A percentile compares a stretch with the other conserved stretches of the same genome.
phyloP scores from a whole-genome alignment of 768 basidiomycete species.

The Agaricus subrufescens region DNA sequence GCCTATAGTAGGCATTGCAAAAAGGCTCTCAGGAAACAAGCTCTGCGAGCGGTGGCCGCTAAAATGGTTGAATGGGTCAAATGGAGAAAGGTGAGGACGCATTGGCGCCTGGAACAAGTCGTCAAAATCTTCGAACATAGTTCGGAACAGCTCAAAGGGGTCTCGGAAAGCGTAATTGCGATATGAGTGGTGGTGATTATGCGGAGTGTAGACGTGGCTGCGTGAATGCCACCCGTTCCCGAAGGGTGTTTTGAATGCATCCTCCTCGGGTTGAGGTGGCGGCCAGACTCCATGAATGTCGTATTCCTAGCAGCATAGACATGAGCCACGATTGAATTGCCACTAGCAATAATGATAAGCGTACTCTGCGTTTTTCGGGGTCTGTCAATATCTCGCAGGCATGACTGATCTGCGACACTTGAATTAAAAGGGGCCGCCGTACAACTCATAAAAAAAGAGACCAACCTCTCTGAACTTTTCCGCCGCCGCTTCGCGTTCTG shows the following conservation, averaged over 20 bases:
- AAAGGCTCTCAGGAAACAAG: neutral
- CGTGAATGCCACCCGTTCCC: slow-evolving; percentile 7
- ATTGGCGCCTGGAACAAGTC: slow-evolving; percentile 19
- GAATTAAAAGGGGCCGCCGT: neutral
- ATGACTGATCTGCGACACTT: slow-evolving; percentile 53
- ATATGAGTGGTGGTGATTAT: slow-evolving; percentile 23
- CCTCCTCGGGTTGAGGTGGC: slow-evolving; percentile 40
- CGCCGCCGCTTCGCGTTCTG: slow-evolving; percentile 51
- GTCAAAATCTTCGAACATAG: slow-evolving; percentile 51
- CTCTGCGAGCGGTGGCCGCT: neutral
- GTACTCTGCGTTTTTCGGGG: slow-evolving; percentile 49
- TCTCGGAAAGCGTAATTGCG: slow-evolving; percentile 55
- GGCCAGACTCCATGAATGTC: slow-evolving; percentile 76
- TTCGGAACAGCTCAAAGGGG: slow-evolving; percentile 71
- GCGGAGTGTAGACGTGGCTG: slow-evolving; percentile 36
- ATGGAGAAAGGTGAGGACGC: neutral
- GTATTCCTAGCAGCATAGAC: slow-evolving; percentile 42
- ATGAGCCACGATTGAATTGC: neutral
- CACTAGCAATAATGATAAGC: slow-evolving; percentile 11
- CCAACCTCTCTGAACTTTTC: slow-evolving; percentile 46
- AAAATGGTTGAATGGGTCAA: neutral
- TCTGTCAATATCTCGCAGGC: slow-evolving; percentile 75
- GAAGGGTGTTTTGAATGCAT: slow-evolving; percentile 6
- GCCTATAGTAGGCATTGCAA: slow-evolving; percentile 10
- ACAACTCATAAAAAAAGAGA: neutral